Conservation (phyloP, 164 flowering plant species). For the Litsea cubeba region DNA sequence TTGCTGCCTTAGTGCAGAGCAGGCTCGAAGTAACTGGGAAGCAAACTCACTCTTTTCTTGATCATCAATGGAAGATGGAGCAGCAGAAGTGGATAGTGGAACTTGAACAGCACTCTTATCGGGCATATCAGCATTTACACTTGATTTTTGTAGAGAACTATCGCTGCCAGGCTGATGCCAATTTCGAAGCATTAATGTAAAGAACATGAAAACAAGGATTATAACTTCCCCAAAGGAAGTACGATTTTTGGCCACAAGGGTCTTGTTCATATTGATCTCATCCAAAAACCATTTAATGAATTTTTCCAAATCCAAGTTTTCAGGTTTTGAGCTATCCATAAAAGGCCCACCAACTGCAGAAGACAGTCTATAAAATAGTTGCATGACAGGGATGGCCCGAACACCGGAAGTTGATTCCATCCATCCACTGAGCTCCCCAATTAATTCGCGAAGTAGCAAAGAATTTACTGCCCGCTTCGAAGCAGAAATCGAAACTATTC, state of each 20-base stretch:
- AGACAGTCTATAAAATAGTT: slow-evolving; percentile 85
- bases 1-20: slow-evolving; percentile 84
- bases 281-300: slow-evolving; percentile 83
- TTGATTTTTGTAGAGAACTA: slow-evolving; percentile 40
- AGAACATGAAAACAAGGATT: slow-evolving; percentile 91
- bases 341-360: slow-evolving; percentile 97
- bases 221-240: slow-evolving; percentile 89
- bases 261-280: slow-evolving; percentile 71
- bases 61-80: slow-evolving; percentile 46
- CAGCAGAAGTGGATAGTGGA: slow-evolving; percentile 28
- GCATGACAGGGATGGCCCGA: slow-evolving; percentile 89
- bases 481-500: slow-evolving; percentile 84
- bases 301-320: slow-evolving; percentile 69
- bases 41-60: slow-evolving; percentile 73
- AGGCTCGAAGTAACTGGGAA: slow-evolving; percentile 79
- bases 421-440: slow-evolving; percentile 88
- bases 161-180: slow-evolving; percentile 99
- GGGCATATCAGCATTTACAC: slow-evolving; percentile 47
- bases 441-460: slow-evolving; percentile 76
- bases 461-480: slow-evolving; percentile 90
- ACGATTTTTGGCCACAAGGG: slow-evolving; percentile 60
- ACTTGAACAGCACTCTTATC: slow-evolving; percentile 42
- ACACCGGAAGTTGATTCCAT: slow-evolving; percentile 82
- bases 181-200: slow-evolving; percentile 94
- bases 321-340: slow-evolving; percentile 72